phyloP scores from a whole-genome alignment of 768 basidiomycete genomes.

The Favolaschia claudopus region DNA sequence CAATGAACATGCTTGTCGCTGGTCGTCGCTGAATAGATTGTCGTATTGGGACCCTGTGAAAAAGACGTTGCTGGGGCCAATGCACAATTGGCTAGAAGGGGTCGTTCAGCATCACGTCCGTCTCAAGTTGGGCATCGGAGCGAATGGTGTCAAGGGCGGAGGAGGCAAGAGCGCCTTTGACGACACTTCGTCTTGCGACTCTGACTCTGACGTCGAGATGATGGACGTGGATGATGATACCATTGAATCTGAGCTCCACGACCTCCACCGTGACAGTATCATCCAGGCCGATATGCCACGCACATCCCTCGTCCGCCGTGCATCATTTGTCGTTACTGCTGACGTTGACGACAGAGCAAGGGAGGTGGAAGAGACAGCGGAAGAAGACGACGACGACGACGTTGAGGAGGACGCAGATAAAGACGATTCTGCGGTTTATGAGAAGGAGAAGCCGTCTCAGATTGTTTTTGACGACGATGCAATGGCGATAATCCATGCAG shows the following conservation, averaged over 20 bases:
- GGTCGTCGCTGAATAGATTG: constrained; percentile 17
- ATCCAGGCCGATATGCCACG: too few relatives aligned
- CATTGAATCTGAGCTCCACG: neutral
- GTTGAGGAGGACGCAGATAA: neutral
- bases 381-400: neutral
- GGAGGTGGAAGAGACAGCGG: neutral
- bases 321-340: neutral
- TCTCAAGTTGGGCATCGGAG: constrained; percentile 25
- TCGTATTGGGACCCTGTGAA: constrained; percentile 24
- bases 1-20: constrained; percentile 15
- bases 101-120: constrained; percentile 21
- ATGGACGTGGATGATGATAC: too few relatives aligned
- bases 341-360: neutral
- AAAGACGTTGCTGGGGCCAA: constrained; percentile 20
- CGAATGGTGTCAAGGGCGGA: neutral
- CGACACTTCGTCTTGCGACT: neutral
- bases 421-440: constrained; percentile 4
- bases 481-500: constrained; percentile 12
- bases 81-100: constrained; percentile 27
- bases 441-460: constrained; percentile 6
- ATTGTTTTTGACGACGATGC: neutral
- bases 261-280: too few relatives aligned
- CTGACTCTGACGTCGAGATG: neutral
- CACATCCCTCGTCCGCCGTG: too few relatives aligned
- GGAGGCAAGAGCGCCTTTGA: neutral